A percentile compares a stretch with the other conserved stretches of the same genome.
These are phyloP conservation scores for Zygotorulaspora florentina DNA, from an alignment of 805 yeast species.

Conservation along the genomic window DNA sequence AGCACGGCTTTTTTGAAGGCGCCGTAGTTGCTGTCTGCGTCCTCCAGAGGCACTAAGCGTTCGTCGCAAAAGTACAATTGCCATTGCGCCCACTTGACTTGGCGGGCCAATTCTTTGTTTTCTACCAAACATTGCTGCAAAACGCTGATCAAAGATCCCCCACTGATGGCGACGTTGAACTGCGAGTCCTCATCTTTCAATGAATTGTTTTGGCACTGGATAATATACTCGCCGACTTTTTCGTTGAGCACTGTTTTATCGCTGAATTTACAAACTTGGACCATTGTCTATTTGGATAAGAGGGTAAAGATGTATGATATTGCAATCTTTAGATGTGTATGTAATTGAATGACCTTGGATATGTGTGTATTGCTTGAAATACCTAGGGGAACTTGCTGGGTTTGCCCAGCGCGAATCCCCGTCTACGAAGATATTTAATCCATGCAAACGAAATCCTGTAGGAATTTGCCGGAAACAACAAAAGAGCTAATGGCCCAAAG, in stretches of 20 bases:
- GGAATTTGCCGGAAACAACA: too few relatives aligned
- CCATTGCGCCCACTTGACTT: conserved; percentile 70
- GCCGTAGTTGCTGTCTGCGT: conserved; percentile 83
- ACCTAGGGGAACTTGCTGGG: too few relatives aligned
- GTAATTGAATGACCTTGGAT: background rate
- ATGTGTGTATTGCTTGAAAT: too few relatives aligned
- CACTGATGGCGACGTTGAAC: conserved; percentile 80
- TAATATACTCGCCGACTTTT: conserved; percentile 59
- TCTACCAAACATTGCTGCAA: conserved; percentile 59
- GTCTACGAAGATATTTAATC: too few relatives aligned
- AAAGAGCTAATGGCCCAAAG: too few relatives aligned
- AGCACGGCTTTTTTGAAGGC: conserved; percentile 64
- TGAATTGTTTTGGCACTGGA: conserved; percentile 59
- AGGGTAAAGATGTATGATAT: background rate
- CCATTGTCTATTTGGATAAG: conserved; percentile 26
- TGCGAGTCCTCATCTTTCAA: conserved; percentile 37
- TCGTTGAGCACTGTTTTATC: conserved; percentile 58
- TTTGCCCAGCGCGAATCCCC: too few relatives aligned
- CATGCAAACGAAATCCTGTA: too few relatives aligned
- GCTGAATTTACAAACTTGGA: conserved; percentile 38
- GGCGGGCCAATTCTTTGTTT: conserved; percentile 41
- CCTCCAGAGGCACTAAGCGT: conserved; percentile 76
- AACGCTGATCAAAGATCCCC: conserved; percentile 84
- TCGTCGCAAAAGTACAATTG: conserved; percentile 86
- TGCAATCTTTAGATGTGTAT: background rate